Evolutionary conservation across 352 stramenopile species (phyloP).

Genomic region (Halophytophthora batemanensis): DNA sequence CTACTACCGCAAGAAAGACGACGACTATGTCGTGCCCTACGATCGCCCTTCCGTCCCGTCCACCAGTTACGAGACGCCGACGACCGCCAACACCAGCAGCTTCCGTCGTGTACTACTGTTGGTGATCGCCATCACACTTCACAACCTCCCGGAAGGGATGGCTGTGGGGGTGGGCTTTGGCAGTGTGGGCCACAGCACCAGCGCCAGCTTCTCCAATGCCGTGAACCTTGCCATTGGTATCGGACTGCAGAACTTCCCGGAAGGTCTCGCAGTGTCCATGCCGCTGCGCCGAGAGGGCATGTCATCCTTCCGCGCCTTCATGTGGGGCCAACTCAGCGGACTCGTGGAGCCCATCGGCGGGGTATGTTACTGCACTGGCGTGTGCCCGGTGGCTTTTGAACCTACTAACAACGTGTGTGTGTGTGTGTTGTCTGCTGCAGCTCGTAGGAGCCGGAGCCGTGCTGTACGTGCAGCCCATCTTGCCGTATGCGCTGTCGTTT

Average conservation of each 20-base stretch:
- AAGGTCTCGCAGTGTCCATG: constrained; percentile 88
- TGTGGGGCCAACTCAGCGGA: constrained; percentile 88
- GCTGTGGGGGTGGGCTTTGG: constrained; percentile 90
- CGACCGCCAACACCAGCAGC: constrained; percentile 29
- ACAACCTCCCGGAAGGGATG: constrained; percentile 90
- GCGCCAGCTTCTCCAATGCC: constrained; percentile 75
- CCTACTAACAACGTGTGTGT: constrained; percentile 5
- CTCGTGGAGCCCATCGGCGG: constrained; percentile 87
- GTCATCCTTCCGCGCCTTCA: constrained; percentile 80
- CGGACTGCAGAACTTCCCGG: constrained; percentile 89
- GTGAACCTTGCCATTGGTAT: constrained; percentile 88
- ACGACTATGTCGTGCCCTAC: constrained; percentile 11
- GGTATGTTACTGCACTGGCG: constrained; percentile 34
- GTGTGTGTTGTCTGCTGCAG: constrained; percentile 25
- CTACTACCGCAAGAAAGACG: constrained; percentile 21
- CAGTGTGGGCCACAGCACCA: constrained; percentile 65
- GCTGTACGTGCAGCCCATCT: constrained; percentile 82
- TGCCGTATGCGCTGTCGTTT: constrained; percentile 90
- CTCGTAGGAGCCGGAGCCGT: constrained; percentile 81
- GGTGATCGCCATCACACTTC: constrained; percentile 89
- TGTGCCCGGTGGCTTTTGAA: neutral
- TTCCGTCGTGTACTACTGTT: constrained; percentile 81
- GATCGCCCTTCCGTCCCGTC: neutral
- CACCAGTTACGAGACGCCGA: constrained; percentile 16
- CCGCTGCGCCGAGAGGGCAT: constrained; percentile 82